Base-by-base conservation (phyloP, 2,329 filamentous ascomycete genomes). In the Alternaria infectoria region DNA sequence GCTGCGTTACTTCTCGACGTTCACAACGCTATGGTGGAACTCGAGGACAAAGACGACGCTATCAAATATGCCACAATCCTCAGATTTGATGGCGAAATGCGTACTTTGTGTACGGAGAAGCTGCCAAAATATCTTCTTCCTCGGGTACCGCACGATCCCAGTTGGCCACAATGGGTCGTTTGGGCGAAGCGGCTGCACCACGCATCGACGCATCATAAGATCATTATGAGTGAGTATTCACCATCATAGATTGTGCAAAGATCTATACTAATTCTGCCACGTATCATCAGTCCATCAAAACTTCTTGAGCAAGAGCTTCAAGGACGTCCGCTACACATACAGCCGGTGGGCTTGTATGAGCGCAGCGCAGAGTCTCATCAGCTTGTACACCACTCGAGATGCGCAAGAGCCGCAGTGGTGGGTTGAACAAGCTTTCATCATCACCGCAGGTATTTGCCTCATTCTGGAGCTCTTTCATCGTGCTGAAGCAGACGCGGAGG, bases 281-380 rank as follows among this genome's bases (percentile, higher is more conserved):
- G 30, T 49, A n/a, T 40, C 13, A n/a, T 52, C 13, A 52, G 49
- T 82, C 6, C 80, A 82, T 56, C 77, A 82, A 46, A 79, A 77
- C 43, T 83, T 83, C 57, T 67, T 83, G 3, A 79, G 79, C 43
- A 70, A 76, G 44, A 82, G 81, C 52, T 83, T 83, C 64, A 80
- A 78, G 4, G 80, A 81, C 44, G 74, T 73, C 1, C 76, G 79
- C n/a, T 84, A 81, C 57, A 76, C 76, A 4, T 81, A 82, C 59
- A 83, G 79, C 9, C 75, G 81, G 21, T 79, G 80, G 69, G 82
- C 81, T 0, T 82, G 81, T 55, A 74, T 79, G 47, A 79, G 75
- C 11, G 79, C 81, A 4, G 77, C 82, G 21, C 78, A 75, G 69
- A 81, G 71, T 52, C 83, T 84, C 59, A 67, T 80, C 52, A 78